Base-by-base conservation (phyloP, 495 filamentous ascomycete species). In the Penicillium flavigenum region DNA sequence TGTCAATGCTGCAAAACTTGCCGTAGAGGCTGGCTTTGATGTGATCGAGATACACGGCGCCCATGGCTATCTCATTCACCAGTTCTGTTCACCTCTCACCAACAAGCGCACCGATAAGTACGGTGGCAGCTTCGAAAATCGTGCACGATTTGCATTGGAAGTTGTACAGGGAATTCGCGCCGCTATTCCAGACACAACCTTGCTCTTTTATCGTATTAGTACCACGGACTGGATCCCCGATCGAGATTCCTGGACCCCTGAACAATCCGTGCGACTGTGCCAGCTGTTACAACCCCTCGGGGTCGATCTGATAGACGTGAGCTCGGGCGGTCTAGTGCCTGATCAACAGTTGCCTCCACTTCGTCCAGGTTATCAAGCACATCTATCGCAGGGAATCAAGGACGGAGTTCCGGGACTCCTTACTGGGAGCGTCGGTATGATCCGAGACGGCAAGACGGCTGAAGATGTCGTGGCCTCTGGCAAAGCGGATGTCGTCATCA, bases 91-190 rank as follows among this genome's bases (percentile, higher is more conserved):
- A 4, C 86, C 86, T 0, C 65, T 78, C 8, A 69, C 73, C 29
- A 89, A 89, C 70, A 72, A 71, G 38, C 71, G 84, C 12, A 82
- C 75, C 1, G 85, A 88, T 64, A 54, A 68, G 12, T 88, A 87
- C 59, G 85, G 85, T 8, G 85, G 85, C n/a, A 64, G 63, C 20
- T 82, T 86, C 51, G 78, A 83, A 68, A 86, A 87, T 64, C 76
- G 84, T 22, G 77, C 72, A 14, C 74, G 83, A 0, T 67, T 87
- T 7, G 60, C 73, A 0, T 58, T 81, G 12, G 83, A 87, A 66
- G 73, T 88, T 41, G 79, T 79, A 20, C 74, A 83, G 34, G 46
- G 76, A 6, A 74, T 77, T 6, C 74, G 86, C 4, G 67, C 68
- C 8, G 66, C 68, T 38, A 47, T 47, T 2, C 46, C 46, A 6